Conservation (phyloP, 441 rosid genomes). For the Bruguiera hainesii region DNA sequence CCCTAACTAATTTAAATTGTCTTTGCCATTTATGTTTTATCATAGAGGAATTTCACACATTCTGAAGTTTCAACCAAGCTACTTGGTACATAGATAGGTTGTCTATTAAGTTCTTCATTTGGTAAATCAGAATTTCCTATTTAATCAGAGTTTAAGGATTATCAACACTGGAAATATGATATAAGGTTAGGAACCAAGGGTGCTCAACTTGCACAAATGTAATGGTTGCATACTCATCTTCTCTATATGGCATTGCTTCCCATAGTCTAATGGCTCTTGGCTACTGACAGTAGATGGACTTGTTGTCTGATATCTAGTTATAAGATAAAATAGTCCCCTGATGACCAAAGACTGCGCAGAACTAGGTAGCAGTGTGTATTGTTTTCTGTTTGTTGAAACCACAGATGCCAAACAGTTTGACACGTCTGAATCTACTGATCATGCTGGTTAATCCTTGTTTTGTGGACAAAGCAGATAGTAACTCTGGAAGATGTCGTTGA, state of each 20-base stretch:
- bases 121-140: background rate
- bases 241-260: background rate
- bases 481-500: conserved; percentile 97
- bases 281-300: background rate
- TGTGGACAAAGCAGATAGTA: conserved; percentile 61
- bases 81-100: background rate
- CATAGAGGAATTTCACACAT: background rate
- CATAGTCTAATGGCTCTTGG: background rate
- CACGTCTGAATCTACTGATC: background rate
- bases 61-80: background rate
- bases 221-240: background rate
- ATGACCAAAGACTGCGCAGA: background rate
- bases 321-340: conserved; percentile 1
- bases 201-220: background rate
- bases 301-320: background rate
- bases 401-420: background rate
- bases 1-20: background rate
- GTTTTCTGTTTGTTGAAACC: conserved; percentile 2
- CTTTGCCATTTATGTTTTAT: background rate
- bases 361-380: background rate
- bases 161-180: background rate
- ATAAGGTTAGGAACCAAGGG: background rate
- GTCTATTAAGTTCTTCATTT: background rate
- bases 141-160: conserved; percentile 2
- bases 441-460: conserved; percentile 3